Base-by-base conservation (phyloP, 345 rosid species). In the Ceriops zippeliana region DNA sequence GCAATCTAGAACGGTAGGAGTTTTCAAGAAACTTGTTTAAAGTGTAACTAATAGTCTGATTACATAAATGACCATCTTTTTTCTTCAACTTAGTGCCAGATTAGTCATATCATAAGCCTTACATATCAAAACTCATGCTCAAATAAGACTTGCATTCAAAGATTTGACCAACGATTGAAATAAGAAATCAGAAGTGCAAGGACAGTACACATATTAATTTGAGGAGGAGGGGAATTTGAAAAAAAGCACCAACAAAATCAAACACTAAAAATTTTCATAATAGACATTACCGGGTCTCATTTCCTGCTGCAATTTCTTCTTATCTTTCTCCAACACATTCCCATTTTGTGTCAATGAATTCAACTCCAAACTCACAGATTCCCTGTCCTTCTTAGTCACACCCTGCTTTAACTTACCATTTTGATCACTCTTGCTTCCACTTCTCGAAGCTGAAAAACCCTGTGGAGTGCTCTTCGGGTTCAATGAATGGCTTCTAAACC, bases 401-500 rank as follows among this genome's bases (percentile, higher is more conserved):
- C 54, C 17, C 49, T 66, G 49, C 63, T 27, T 30, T 0, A n/a
- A 24, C 35, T 54, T 65, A 49, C 31, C 73, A 63, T 67, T 67
- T 8, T 5, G 61, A 52, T 52, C 34, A 28, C 30, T 63, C 11
- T 65, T 62, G 11, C 3, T 65, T 21, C 34, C 7, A 11, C 28
- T 57, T 62, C 49, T 73, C 10, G 52, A 76, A 67, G 83, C 83
- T 7, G 78, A 65, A 70, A 92, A 90, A 6, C 92, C 96, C 78
- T 76, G 83, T 1, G 61, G 82, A 52, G 59, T 68, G 67, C 79
- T 52, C 56, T 67, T 67, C 3, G 65, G 47, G 42, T 59, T 67
- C 73, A 32, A 54, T 0, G 75, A 66, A 1, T 80, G 80, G 17
- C 71, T 66, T 69, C 74, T 81, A 71, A 85, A 88, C 71, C 75